These are phyloP conservation scores for Debaryomyces robertsiae DNA, from an alignment of 1,139 yeast genomes.

Conservation along the genomic window DNA sequence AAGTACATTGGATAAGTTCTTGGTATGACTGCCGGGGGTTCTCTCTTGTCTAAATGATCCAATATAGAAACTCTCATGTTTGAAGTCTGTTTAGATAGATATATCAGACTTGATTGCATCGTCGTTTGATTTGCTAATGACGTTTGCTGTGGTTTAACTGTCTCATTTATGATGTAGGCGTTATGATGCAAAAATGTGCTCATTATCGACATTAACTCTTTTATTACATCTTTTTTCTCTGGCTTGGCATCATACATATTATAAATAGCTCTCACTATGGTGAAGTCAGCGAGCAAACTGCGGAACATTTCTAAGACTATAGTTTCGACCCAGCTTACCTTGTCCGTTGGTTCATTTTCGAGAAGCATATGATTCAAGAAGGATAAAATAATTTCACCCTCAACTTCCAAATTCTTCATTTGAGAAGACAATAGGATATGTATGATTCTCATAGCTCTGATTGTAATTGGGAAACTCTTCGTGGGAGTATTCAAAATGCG, in stretches of 20 bases:
- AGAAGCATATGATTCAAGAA: constrained; percentile 67
- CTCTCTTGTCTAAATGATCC: constrained; percentile 77
- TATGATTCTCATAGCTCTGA: constrained; percentile 73
- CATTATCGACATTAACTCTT: constrained; percentile 57
- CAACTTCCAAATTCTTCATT: constrained; percentile 63
- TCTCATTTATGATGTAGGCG: constrained; percentile 37
- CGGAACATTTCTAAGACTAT: constrained; percentile 73
- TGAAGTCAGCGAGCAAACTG: constrained; percentile 59
- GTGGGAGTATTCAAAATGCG: constrained; percentile 60
- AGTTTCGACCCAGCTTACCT: constrained; percentile 64
- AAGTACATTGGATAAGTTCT: constrained; percentile 64
- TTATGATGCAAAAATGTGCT: constrained; percentile 31
- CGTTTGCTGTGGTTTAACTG: constrained; percentile 28
- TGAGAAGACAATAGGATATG: constrained; percentile 62
- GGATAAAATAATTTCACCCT: constrained; percentile 78
- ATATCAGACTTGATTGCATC: constrained; percentile 11
- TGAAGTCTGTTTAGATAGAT: constrained; percentile 31
- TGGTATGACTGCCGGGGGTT: constrained; percentile 65
- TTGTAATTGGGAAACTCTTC: constrained; percentile 65
- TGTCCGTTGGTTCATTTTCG: constrained; percentile 12
- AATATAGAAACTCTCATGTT: constrained; percentile 57
- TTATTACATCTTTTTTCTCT: constrained; percentile 60
- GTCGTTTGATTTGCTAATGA: constrained; percentile 6
- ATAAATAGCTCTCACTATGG: constrained; percentile 54
- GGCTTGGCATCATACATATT: constrained; percentile 62